Evolutionary conservation across 441 rosid species (phyloP).

Genomic region (Euphorbia schlechtendalii): DNA sequence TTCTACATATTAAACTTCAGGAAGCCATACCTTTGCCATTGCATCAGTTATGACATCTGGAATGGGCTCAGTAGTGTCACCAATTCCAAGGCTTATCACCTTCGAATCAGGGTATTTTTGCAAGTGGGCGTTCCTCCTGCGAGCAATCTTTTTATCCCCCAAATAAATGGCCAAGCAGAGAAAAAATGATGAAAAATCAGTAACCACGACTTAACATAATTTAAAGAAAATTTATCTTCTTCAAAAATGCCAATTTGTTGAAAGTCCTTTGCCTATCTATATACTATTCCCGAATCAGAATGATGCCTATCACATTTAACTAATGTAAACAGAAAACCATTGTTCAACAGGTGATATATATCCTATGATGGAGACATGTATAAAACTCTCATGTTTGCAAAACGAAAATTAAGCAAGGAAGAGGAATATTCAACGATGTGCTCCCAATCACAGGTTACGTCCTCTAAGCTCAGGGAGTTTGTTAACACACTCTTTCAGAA

Average conservation of each 20-base stretch:
- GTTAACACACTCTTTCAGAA: no score
- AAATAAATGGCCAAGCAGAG: not conserved
- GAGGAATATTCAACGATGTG: no score
- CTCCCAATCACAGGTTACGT: no score
- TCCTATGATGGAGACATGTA: no score
- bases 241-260: not conserved
- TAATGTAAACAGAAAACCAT: no score
- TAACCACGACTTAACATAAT: no score
- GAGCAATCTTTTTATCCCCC: conserved; percentile 59
- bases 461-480: no score
- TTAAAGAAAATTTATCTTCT: not conserved
- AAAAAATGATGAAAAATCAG: not conserved
- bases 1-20: not conserved
- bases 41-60: conserved; percentile 90
- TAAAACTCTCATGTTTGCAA: no score
- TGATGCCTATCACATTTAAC: not conserved
- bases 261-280: not conserved
- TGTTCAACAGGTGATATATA: no score
- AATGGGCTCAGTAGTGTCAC: conserved; percentile 97
- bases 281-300: not conserved
- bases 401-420: no score
- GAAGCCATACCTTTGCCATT: conserved; percentile 53
- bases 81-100: conserved; percentile 93
- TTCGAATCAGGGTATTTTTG: conserved; percentile 79
- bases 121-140: conserved; percentile 80